A percentile compares a stretch with the other conserved stretches of the same genome.
Conservation (phyloP, 176 grass and related monocot genomes). For the Oryza punctata region DNA sequence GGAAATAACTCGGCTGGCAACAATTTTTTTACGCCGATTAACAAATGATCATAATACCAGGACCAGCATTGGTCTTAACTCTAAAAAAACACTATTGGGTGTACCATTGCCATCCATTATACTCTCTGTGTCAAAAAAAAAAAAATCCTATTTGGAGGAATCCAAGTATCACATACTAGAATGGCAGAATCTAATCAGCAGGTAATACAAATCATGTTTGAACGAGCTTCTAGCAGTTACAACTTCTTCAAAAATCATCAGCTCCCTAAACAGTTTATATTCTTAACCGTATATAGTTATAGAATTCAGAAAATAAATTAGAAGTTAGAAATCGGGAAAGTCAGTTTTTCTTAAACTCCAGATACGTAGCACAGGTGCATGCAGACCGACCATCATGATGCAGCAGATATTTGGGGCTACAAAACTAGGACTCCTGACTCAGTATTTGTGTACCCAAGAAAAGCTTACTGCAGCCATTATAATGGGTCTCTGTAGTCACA, state of each 20-base stretch:
- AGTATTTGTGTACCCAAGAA: not conserved
- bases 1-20: not conserved
- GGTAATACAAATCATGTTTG: too few species aligned
- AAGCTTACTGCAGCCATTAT: not conserved
- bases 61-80: not conserved
- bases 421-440: not conserved
- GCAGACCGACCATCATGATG: not conserved
- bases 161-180: not conserved
- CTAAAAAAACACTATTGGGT: not conserved
- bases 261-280: too few species aligned
- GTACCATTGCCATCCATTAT: not conserved
- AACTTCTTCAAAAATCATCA: too few species aligned
- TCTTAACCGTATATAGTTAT: too few species aligned
- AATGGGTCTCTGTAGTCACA: not conserved
- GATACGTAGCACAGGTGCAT: not conserved
- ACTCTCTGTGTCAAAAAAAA: too few species aligned
- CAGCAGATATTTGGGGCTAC: not conserved
- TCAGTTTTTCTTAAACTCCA: too few species aligned
- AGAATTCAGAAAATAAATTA: too few species aligned
- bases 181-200: not conserved
- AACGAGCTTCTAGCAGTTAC: too few species aligned
- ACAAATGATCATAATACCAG: not conserved
- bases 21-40: not conserved
- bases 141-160: not conserved
- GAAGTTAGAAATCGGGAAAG: too few species aligned